Evolutionary conservation across 345 rosid genomes (phyloP), one percentile per base, ranked within the genome.

Genomic region (Hibiscus tridactylites): DNA sequence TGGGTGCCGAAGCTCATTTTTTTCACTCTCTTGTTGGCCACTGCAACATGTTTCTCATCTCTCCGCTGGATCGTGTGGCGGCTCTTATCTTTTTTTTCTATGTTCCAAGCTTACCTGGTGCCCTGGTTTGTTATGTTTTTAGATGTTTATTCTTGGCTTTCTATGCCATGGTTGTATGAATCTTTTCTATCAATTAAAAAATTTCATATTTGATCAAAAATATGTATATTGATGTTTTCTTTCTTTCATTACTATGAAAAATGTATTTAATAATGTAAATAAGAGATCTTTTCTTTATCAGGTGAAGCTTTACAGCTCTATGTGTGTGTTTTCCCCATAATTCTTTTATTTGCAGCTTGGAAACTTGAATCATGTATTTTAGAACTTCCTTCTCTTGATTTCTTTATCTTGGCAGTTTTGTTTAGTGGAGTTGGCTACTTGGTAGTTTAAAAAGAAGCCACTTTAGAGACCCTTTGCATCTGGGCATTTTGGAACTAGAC

Each of bases 351-450:
- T 11, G 72, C 54, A 64, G 83, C 81, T 64, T 33, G 60, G 74
- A 72, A 78, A 71, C 65, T 78, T 72, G 24, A 75, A 80, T 80
- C 77, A 83, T 86, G 87, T 86, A 74, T 73, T 72, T 24, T 37
- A 54, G 2, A 21, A 29, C 58, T 53, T 71, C 31, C 6, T 5
- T 70, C 47, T 76, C 42, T 68, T 78, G 68, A 58, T 80, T 76
- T 79, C 59, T 35, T 26, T 9, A 47, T 73, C 35, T 70, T 60
- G 71, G 44, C 50, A 16, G 2, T 11, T 17, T 49, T 49, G 11
- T 44, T 13, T 12, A 46, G 57, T 47, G 57, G 70, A 66, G 37
- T 44, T 64, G 33, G 72, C 24, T 62, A 60, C 44, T 69, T 17
- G 72, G 67, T 59, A n/a, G 29, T 63, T 26, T 39, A 53, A 31